These are phyloP conservation scores for Colletotrichum chlorophyti DNA, from an alignment of 2,329 filamentous ascomycete genomes.

Conservation along the genomic window DNA sequence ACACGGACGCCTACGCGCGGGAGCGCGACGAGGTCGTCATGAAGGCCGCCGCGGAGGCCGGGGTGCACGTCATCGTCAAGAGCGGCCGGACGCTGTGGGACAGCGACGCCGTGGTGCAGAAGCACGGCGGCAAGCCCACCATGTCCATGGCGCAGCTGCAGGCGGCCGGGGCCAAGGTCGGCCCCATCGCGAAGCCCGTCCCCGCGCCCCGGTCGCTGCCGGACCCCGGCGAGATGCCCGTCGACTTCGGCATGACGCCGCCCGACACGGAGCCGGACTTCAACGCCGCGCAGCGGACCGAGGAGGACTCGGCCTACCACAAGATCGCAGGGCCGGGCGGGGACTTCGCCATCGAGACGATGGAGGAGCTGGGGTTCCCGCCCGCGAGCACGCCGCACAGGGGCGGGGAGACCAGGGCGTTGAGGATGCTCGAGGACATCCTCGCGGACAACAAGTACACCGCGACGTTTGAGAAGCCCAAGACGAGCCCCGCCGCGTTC, in stretches of 20 bases:
- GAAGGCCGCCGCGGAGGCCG: conserved; percentile 66
- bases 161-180: conserved; percentile 67
- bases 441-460: conserved; percentile 70
- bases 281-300: conserved; percentile 62
- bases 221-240: conserved; percentile 67
- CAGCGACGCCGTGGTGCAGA: conserved; percentile 70
- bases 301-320: conserved; percentile 63
- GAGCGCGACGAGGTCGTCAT: conserved; percentile 67
- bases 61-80: conserved; percentile 70
- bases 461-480: conserved; percentile 78
- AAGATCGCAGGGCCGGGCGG: conserved; percentile 70
- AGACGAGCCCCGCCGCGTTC: conserved; percentile 77
- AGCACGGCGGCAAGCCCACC: conserved; percentile 72
- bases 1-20: conserved; percentile 76
- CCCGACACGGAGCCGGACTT: conserved; percentile 62
- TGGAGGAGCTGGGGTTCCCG: conserved; percentile 74
- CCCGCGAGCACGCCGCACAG: conserved; percentile 70
- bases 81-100: conserved; percentile 77
- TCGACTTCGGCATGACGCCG: conserved; percentile 64
- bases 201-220: conserved; percentile 65
- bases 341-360: conserved; percentile 74
- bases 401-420: conserved; percentile 73
- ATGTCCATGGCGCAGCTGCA: conserved; percentile 77
- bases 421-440: conserved; percentile 64
- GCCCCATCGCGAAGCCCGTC: conserved; percentile 66